These are phyloP conservation scores for Saturnispora serradocipensis DNA, from an alignment of 805 yeast genomes.

Conservation along the genomic window DNA sequence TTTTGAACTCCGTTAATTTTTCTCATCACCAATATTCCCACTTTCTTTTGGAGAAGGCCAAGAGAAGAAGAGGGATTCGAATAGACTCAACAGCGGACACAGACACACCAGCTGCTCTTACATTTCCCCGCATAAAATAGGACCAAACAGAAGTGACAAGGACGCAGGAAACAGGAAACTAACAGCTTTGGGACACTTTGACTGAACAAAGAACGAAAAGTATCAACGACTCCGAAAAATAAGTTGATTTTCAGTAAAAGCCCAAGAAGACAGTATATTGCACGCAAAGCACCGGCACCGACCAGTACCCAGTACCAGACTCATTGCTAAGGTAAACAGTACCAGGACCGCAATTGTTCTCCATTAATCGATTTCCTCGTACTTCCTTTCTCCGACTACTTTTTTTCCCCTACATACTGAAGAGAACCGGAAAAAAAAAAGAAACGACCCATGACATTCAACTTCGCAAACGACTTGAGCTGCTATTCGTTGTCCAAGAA, in stretches of 20 bases:
- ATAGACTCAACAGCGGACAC: background rate
- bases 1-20: background rate
- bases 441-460: slow-evolving; percentile 11
- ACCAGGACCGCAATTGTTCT: background rate
- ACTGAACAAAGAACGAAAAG: too few species aligned
- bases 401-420: background rate
- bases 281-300: background rate
- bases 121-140: background rate
- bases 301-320: too few species aligned
- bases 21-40: background rate
- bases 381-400: background rate
- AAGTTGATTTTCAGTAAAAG: background rate
- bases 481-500: slow-evolving; percentile 24
- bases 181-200: too few species aligned
- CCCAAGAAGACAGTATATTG: background rate
- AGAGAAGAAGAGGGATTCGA: background rate
- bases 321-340: background rate
- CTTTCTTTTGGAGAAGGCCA: background rate
- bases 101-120: background rate
- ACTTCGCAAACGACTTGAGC: slow-evolving; percentile 22
- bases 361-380: background rate
- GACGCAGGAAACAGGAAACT: too few species aligned
- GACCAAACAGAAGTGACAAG: too few species aligned
- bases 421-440: background rate
- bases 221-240: background rate